Evolutionary conservation across 192 early-diverging fungal species (phyloP), one percentile per base, ranked within the genome.

Genomic region (Chytriomyces sp.): DNA sequence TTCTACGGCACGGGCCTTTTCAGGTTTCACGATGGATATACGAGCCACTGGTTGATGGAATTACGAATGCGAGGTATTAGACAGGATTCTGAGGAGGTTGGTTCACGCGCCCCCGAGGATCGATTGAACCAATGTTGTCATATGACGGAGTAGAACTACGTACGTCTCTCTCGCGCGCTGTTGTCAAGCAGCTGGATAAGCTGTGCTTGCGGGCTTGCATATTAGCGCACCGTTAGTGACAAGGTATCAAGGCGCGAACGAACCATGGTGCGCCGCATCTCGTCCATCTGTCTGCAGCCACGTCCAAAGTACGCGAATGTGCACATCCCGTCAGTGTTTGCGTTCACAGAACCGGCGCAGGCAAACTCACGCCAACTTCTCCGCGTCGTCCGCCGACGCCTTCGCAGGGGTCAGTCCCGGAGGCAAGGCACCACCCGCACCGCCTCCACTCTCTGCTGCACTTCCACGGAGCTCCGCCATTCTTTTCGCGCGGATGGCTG

Each of bases 1-100:
- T 72, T 98, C 93, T 14, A 97, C 92, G 8, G 89, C 90, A 8
- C 92, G 86, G 1, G 93, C 95, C 78, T 92, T 91, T 10, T 94
- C 93, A 0, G 87, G 84, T 76, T 95, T 96, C 8, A 98, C 96
- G 66, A 98, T 92, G 14, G 89, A 87, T 62, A 96, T 96, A 25
- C 93, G 88, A n/a, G 89, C 88, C 78, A 96, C 92, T 92, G 72
- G 17, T 5, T 33, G 34, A 28, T 26, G 10, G 59, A 33, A 19
- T 25, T 19, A 5, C n/a, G 52, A 71, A 69, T 5, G 70, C 28
- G 14, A 19, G 30, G 12, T 36, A 26, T 62, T 55, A 6, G n/a
- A n/a, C n/a, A n/a, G n/a, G n/a, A n/a, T 28, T 49, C 39, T 8
- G 36, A 7, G 57, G 49, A 12, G 52, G 37, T 14, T 17, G 38